Base-by-base conservation (phyloP, 225 moss, liverwort and hornwort species). In the Straminergon stramineum region DNA sequence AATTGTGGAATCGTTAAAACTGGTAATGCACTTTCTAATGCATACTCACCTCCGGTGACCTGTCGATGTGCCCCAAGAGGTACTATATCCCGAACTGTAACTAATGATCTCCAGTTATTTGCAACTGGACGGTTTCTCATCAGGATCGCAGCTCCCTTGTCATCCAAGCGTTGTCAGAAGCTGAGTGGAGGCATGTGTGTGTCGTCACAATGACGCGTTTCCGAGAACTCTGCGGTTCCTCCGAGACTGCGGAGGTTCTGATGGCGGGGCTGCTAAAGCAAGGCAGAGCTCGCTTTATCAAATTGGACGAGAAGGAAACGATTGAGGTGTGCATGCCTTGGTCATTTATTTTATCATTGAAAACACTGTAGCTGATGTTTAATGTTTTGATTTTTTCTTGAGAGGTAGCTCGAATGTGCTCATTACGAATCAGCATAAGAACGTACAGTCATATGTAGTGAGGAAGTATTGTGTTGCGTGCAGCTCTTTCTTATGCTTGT, bases 221-320 rank as follows among this genome's bases (percentile, higher is more conserved):
- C 83, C 96, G 93, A 84, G 96, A 96, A 88, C 94, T 99, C 84
- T 99, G 97, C 89, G 99, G 95, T 67, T 95, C 95, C 62, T 82
- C 91, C 30, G 97, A 97, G 83, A 92, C 93, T 87, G 99, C 99
- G 84, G 95, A 95, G 61, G 52, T 97, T 87, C 84, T 97, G 69
- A 79, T 94, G 66, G 90, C 92, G 30, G 85, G 91, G 78, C 93
- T 99, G 77, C 66, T 95, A 56, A 91, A 86, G 52, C 92, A 92
- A 88, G 91, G 93, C 55, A 95, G 92, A 89, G 97, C 95, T 81
- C 85, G 80, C 63, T 87, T 82, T 85, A 84, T 97, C 58, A 92
- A 91, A 69, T 87, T 97, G 51, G 77, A 93, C 45, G 94, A 93
- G 76, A 91, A 90, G 70, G 99, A 97, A 87, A 92, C 93, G 77